Conservation (phyloP, 2,329 filamentous ascomycete species). For the Alternaria dauci region DNA sequence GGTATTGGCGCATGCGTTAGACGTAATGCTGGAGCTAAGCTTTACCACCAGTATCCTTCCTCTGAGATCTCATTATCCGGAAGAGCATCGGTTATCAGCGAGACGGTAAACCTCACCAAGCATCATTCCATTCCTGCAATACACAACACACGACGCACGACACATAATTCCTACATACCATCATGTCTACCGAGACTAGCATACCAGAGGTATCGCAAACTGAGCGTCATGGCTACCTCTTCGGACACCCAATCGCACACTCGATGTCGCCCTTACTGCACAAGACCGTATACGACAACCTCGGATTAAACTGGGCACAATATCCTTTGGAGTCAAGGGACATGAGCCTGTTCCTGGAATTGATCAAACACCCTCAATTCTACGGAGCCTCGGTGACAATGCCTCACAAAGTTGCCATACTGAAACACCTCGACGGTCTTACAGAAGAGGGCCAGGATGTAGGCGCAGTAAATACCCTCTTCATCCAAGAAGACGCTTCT, state of each 20-base stretch:
- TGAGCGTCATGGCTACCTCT: conserved; percentile 63
- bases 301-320: conserved; percentile 63
- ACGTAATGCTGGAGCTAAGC: background rate
- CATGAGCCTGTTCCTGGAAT: conserved; percentile 54
- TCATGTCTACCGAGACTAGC: conserved; percentile 26
- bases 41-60: background rate
- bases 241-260: conserved; percentile 65
- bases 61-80: background rate
- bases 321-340: conserved; percentile 58
- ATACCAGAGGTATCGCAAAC: conserved; percentile 27
- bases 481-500: conserved; percentile 62
- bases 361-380: conserved; percentile 66
- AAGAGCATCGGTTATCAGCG: background rate
- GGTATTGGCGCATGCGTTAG: conserved; percentile 1
- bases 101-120: background rate
- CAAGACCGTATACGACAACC: conserved; percentile 61
- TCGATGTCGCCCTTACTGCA: conserved; percentile 65
- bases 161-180: background rate
- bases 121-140: background rate
- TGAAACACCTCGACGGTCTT: conserved; percentile 75
- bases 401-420: conserved; percentile 82
- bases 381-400: conserved; percentile 80
- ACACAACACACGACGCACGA: background rate
- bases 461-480: conserved; percentile 83
- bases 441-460: conserved; percentile 76